These are phyloP conservation scores for Kurtzmaniella cleridarum DNA, from an alignment of 805 yeast species.

Conservation along the genomic window DNA sequence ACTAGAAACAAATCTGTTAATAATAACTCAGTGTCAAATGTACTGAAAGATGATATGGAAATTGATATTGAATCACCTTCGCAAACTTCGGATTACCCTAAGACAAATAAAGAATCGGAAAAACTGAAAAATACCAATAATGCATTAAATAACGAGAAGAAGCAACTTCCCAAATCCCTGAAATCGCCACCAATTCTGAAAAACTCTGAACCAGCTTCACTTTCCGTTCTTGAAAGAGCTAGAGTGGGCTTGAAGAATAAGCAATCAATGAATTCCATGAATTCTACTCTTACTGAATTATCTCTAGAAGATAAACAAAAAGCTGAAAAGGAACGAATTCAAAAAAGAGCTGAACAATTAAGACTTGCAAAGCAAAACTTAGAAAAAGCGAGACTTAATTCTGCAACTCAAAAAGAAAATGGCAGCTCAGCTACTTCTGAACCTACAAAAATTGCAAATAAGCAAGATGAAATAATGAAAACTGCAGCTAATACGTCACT, in stretches of 20 bases:
- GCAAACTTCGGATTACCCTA: slow-evolving; percentile 6
- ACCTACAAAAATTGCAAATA: too few relatives aligned
- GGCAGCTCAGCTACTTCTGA: too few relatives aligned
- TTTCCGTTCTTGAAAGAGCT: slow-evolving; percentile 2
- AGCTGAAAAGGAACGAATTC: slow-evolving; percentile 8
- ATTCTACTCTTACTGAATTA: background rate
- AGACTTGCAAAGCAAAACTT: slow-evolving; percentile 1
- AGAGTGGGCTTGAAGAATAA: slow-evolving; percentile 1
- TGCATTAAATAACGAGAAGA: background rate
- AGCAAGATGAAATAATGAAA: too few relatives aligned
- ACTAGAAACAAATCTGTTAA: background rate
- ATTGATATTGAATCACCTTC: background rate
- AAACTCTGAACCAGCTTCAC: background rate
- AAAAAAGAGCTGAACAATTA: slow-evolving; percentile 7
- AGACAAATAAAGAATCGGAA: slow-evolving; percentile 13
- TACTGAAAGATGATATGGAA: slow-evolving; percentile 3
- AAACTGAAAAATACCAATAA: slow-evolving; percentile 19
- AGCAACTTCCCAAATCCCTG: background rate
- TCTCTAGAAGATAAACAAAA: slow-evolving; percentile 1
- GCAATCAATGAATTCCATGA: background rate
- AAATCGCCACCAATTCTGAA: background rate
- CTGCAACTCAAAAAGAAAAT: background rate
- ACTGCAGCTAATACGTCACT: background rate
- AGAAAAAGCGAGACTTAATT: slow-evolving; percentile 2
- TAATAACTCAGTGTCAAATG: slow-evolving; percentile 5